Percentiles rank a stretch among this genome's conserved stretches.
These are phyloP conservation scores for Epichloe baconii DNA, from an alignment of 2,329 filamentous ascomycete genomes.

Conservation along the genomic window DNA sequence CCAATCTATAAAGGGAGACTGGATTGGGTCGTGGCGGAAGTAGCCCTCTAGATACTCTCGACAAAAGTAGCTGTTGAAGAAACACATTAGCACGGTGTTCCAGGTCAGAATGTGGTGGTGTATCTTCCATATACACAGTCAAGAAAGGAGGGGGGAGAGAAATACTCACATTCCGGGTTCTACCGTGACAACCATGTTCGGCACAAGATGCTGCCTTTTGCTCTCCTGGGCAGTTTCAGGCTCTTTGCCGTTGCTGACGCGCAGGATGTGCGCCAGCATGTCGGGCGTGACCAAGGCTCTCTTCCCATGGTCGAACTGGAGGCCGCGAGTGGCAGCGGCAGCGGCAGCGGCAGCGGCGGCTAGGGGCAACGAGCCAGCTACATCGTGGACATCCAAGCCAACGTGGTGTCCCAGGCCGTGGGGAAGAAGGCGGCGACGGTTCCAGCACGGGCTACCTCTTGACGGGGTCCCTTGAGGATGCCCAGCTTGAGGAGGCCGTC, in stretches of 20 bases:
- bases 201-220: slow-evolving; percentile 30
- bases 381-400: slow-evolving; percentile 52
- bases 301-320: slow-evolving; percentile 24
- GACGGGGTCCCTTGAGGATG: slow-evolving; percentile 51
- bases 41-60: slow-evolving; percentile 59
- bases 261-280: slow-evolving; percentile 14
- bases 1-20: slow-evolving; percentile 52
- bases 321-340: slow-evolving; percentile 15
- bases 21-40: slow-evolving; percentile 44
- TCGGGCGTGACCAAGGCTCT: slow-evolving; percentile 26
- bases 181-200: slow-evolving; percentile 62
- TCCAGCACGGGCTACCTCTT: slow-evolving; percentile 39
- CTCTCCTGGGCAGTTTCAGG: slow-evolving; percentile 10
- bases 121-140: background rate
- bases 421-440: slow-evolving; percentile 49
- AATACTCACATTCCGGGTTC: slow-evolving; percentile 57
- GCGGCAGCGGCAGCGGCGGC: slow-evolving; percentile 19
- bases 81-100: background rate
- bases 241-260: background rate
- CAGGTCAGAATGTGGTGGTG: background rate
- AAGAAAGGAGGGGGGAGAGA: background rate
- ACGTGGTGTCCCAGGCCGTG: slow-evolving; percentile 54
- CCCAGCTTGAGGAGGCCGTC: slow-evolving; percentile 58
- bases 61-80: slow-evolving; percentile 55
- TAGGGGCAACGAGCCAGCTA: slow-evolving; percentile 25